Conservation (phyloP, 495 filamentous ascomycete species). For the Aspergillus sclerotioniger region DNA sequence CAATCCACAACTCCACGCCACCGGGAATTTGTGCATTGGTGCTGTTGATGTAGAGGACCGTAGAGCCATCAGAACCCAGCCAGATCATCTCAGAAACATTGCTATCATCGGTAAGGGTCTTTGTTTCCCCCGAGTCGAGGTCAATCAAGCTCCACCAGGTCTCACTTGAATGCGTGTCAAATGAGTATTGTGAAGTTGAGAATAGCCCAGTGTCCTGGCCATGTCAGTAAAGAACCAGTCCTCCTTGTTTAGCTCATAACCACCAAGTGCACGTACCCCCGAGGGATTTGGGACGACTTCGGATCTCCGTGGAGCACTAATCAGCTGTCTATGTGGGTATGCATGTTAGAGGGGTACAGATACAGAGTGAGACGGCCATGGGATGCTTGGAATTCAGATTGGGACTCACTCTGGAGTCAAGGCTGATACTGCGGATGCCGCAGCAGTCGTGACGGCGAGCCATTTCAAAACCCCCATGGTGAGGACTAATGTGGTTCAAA, state of each 20-base stretch:
- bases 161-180: slow-evolving; percentile 34
- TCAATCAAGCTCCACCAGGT: slow-evolving; percentile 40
- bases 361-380: background rate
- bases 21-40: slow-evolving; percentile 43
- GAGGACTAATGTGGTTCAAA: background rate
- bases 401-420: slow-evolving; percentile 23
- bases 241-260: background rate
- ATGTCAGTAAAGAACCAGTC: background rate
- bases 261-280: slow-evolving; percentile 24
- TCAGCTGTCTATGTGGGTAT: slow-evolving; percentile 23
- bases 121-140: slow-evolving; percentile 36
- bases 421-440: slow-evolving; percentile 16
- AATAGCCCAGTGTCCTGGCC: slow-evolving; percentile 31
- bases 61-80: slow-evolving; percentile 39
- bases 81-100: slow-evolving; percentile 46
- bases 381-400: background rate
- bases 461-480: slow-evolving; percentile 18
- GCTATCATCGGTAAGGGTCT: slow-evolving; percentile 36
- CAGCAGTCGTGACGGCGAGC: slow-evolving; percentile 19
- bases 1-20: slow-evolving; percentile 43
- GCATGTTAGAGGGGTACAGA: background rate
- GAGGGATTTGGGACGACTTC: slow-evolving; percentile 40
- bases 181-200: slow-evolving; percentile 45
- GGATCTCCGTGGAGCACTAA: slow-evolving; percentile 35
- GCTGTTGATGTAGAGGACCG: slow-evolving; percentile 47